phyloP scores from a whole-genome alignment of 768 basidiomycete genomes.

The Tricholoma sp. region DNA sequence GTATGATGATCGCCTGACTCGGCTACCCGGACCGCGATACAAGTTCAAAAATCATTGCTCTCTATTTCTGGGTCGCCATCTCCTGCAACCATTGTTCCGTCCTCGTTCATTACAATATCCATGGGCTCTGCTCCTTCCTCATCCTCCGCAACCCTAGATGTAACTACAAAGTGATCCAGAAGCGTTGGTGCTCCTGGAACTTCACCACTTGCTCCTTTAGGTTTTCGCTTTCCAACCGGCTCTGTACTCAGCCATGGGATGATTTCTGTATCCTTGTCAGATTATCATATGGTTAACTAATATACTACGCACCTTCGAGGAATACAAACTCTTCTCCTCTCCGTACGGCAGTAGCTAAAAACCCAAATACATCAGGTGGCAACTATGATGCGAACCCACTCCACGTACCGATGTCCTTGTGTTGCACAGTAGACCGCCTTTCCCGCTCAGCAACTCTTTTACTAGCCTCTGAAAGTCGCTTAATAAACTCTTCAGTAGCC shows the following conservation, averaged over 20 bases:
- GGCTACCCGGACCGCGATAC: too few relatives aligned
- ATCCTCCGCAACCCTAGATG: constrained; percentile 14
- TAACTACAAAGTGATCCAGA: constrained; percentile 47
- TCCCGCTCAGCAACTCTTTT: constrained; percentile 67
- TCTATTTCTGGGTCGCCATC: constrained; percentile 12
- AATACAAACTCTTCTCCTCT: constrained; percentile 75
- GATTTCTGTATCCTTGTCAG: constrained; percentile 38
- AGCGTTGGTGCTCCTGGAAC: constrained; percentile 31
- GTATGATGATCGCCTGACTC: too few relatives aligned
- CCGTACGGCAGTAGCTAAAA: constrained; percentile 55
- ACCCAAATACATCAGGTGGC: background rate
- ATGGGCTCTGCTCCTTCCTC: constrained; percentile 13
- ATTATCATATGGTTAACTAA: background rate
- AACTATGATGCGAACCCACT: background rate
- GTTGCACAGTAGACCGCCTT: constrained; percentile 69
- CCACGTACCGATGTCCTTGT: constrained; percentile 70
- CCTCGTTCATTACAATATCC: constrained; percentile 51
- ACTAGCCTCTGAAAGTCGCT: constrained; percentile 65
- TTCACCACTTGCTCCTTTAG: constrained; percentile 22
- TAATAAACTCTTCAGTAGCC: constrained; percentile 87
- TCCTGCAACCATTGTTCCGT: constrained; percentile 48
- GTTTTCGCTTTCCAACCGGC: constrained; percentile 38
- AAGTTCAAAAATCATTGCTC: too few relatives aligned
- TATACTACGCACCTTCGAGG: constrained; percentile 53
- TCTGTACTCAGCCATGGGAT: constrained; percentile 48